Evolutionary conservation across 2,329 filamentous ascomycete species (phyloP).

Genomic region (Microcyclospora pomicola): DNA sequence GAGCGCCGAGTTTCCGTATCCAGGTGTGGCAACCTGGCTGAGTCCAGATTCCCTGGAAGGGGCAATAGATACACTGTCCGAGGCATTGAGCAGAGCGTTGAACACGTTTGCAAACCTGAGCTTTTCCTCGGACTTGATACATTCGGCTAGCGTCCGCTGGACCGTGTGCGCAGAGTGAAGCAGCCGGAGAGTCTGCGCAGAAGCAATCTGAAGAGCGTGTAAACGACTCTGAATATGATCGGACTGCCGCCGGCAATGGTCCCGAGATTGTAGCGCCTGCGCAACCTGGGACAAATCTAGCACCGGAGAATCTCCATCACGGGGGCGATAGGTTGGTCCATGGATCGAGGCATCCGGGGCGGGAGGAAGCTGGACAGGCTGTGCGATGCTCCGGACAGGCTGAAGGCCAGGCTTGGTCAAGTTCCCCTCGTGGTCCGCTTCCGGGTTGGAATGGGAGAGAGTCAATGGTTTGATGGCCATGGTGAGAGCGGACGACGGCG

Average conservation of each 20-base stretch:
- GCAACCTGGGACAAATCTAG: background rate
- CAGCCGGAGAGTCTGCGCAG: constrained; percentile 59
- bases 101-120: constrained; percentile 61
- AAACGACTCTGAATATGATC: constrained; percentile 58
- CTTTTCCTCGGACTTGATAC: constrained; percentile 67
- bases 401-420: background rate
- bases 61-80: constrained; percentile 29
- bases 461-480: constrained; percentile 9
- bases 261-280: background rate
- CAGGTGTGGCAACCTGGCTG: constrained; percentile 15
- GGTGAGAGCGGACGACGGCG: background rate
- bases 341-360: background rate
- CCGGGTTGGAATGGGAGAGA: background rate
- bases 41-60: constrained; percentile 36
- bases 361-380: background rate
- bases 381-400: background rate
- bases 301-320: background rate
- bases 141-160: constrained; percentile 62
- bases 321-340: background rate
- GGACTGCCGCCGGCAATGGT: constrained; percentile 56
- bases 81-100: constrained; percentile 63
- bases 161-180: constrained; percentile 61
- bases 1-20: constrained; percentile 29
- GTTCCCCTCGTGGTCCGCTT: constrained; percentile 1
- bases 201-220: constrained; percentile 60